These are phyloP conservation scores for Taphrina sp. DNA, from an alignment of 1,139 yeast species.

Conservation along the genomic window DNA sequence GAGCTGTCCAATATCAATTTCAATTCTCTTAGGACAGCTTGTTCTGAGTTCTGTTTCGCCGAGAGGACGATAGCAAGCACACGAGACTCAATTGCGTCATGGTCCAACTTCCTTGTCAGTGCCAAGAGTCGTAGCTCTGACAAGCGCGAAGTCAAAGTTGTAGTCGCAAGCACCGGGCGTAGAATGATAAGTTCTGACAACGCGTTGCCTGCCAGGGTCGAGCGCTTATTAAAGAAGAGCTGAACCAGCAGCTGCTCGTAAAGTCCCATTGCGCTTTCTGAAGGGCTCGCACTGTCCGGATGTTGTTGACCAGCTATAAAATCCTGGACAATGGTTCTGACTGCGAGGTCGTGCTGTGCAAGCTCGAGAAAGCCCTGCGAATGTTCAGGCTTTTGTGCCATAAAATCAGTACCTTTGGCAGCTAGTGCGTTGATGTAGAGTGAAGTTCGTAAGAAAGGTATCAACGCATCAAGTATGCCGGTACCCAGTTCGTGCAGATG, in stretches of 20 bases:
- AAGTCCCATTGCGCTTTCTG: too few species aligned
- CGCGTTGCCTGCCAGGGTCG: not conserved
- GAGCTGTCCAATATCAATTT: not conserved
- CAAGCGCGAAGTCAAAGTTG: not conserved
- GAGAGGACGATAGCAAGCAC: not conserved
- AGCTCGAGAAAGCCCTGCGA: not conserved
- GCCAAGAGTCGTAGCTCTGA: not conserved
- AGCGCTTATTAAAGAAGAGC: not conserved
- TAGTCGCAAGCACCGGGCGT: not conserved
- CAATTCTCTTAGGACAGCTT: not conserved
- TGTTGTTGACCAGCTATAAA: too few species aligned
- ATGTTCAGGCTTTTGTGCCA: not conserved
- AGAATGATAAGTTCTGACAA: not conserved
- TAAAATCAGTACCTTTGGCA: not conserved
- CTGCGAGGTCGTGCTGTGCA: not conserved
- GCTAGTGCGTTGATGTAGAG: not conserved
- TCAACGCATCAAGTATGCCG: not conserved
- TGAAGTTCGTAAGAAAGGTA: not conserved
- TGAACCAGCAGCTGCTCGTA: too few species aligned
- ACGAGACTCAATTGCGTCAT: not conserved
- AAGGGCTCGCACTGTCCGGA: too few species aligned
- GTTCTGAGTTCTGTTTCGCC: not conserved
- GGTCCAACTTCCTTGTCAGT: too few species aligned
- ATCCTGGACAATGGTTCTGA: not conserved
- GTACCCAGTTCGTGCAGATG: not conserved